Base-by-base conservation (phyloP, 768 basidiomycete species). In the Russula virescens region DNA sequence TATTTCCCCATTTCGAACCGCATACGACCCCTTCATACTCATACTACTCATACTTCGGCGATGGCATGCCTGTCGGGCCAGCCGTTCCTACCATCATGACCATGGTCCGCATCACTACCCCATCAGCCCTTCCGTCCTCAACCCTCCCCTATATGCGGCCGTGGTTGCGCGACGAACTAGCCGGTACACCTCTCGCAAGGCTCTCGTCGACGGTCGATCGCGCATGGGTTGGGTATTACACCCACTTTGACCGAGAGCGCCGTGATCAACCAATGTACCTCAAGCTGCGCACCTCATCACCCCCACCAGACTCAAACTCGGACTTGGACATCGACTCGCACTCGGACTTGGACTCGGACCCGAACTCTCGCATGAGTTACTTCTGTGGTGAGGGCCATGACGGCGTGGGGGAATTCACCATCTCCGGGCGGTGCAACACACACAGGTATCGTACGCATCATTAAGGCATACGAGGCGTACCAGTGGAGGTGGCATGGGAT, bases 211-310 rank as follows among this genome's bases (percentile, higher is more conserved):
- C 16, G 11, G 16, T 21, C 3, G 18, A 21, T 18, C n/a, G 21
- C 28, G 11, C 38, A 11, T 63, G 62, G 57, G 51, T 16, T 1
- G 62, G 62, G 3, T 63, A 54, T 54, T 59, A 59, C 23, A 59
- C 38, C 9, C 38, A 6, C 21, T 0, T 9, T 14, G 5, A 2
- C 2, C 3, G 3, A 19, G 13, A 1, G 18, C 3, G 16, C 3
- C 5, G 3, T 18, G 38, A 54, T 5, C 28, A n/a, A n/a, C n/a
- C 57, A 4, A 63, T 63, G 62, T 50, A 49, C 40, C 47, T 63
- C 42, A 31, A 55, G 16, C 18, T 63, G 23, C n/a, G 18, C 11
- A 16, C 28, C 9, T 10, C 1, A 19, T 4, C 18, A 38, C 42
- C 3, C 42, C 38, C 38, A 14, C 38, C 34, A 35, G 34, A n/a